Evolutionary conservation across 1,284 basidiomycete species (phyloP).

Genomic region (Leccinum glutinopallens): DNA sequence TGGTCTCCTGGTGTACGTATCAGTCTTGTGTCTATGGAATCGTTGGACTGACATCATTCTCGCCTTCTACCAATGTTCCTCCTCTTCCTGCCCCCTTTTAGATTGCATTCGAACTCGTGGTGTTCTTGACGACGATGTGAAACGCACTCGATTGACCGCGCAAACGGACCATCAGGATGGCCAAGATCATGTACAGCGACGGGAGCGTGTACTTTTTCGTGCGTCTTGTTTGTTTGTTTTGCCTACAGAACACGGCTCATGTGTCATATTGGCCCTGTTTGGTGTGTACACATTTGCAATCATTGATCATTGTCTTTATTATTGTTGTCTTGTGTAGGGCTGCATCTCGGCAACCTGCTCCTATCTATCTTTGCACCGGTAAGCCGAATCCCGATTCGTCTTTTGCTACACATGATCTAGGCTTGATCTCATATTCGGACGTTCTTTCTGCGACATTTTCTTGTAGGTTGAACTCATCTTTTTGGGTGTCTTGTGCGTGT

Average conservation of each 20-base stretch:
- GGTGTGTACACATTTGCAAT: slow-evolving; percentile 18
- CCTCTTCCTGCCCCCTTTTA: slow-evolving; percentile 11
- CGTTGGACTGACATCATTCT: not conserved
- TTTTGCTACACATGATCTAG: not conserved
- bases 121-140: slow-evolving; percentile 39
- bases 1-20: too few relatives aligned
- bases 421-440: not conserved
- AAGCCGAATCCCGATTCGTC: slow-evolving; percentile 11
- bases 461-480: slow-evolving; percentile 31
- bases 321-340: slow-evolving; percentile 18
- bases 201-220: slow-evolving; percentile 43
- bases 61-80: not conserved
- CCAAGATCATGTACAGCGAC: slow-evolving; percentile 37
- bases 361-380: slow-evolving; percentile 33
- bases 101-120: slow-evolving; percentile 41
- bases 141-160: slow-evolving; percentile 40
- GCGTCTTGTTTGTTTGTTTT: slow-evolving; percentile 18
- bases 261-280: slow-evolving; percentile 18
- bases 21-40: too few relatives aligned
- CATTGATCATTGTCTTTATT: too few relatives aligned
- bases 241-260: slow-evolving; percentile 7
- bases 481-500: slow-evolving; percentile 34
- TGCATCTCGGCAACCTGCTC: slow-evolving; percentile 36
- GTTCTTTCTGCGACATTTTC: not conserved
- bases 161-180: slow-evolving; percentile 24